Evolutionary conservation across 108 stramenopile genomes (phyloP), one percentile per base, ranked within the genome.

Genomic region (Epithemia pelagica): DNA sequence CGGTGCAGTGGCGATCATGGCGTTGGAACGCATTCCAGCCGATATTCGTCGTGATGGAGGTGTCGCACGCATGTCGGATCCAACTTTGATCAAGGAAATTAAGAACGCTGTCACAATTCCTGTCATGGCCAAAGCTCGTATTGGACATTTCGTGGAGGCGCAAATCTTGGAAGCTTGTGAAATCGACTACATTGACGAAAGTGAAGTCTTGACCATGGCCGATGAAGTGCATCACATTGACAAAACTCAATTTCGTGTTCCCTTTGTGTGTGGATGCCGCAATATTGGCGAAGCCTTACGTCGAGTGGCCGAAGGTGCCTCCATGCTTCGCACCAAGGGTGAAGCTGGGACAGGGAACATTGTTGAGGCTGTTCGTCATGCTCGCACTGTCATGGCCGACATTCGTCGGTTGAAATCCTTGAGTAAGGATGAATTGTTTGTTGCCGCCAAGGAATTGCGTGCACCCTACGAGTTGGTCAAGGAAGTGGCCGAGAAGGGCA

Each of bases 311-410:
- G 98, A 99, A 78, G 98, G 98, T 30, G 97, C 96, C 1, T 94
- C 96, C 57, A 98, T 99, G 97, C 83, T 99, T 52, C 90, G 98
- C 60, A 99, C 98, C 70, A 99, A 99, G 90, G 98, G 98, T 0
- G 98, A 99, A 85, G 98, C 98, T 7, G 98, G 98, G 28, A 99
- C 98, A 10, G 98, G 98, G 31, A 99, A 99, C 75, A 86, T 99
- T 60, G 98, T 99, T 26, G 69, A 70, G 51, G 61, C 69, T 1
- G 61, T 70, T 37, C 69, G 69, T 70, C 69, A 70, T 28, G 69
- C 69, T 18, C 66, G 71, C 28, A 65, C 71, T 15, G 71, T 64
- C 1, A 65, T 58, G 32, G 31, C 31, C 56, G 71, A 64, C 69
- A 96, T 99, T 69, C 76, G 82, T 46, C 81, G 82, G 58, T 74